Evolutionary conservation across 345 rosid species (phyloP).

Genomic region (Mallotus nudiflorus): DNA sequence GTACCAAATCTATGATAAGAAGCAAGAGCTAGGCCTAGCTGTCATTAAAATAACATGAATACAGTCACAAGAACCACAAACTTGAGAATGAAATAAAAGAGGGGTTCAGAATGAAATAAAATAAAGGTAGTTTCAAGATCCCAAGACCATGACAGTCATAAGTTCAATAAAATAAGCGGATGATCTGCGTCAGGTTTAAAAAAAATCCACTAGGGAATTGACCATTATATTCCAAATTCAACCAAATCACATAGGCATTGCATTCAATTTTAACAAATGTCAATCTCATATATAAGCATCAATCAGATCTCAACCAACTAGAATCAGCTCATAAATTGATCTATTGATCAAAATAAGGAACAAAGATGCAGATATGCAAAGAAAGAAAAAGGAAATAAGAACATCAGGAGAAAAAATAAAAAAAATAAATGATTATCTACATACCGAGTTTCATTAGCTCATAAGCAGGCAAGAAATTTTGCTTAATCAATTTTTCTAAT

Average conservation of each 20-base stretch:
- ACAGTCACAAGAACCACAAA: background rate
- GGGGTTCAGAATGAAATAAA: too few species aligned
- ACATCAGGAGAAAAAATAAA: too few species aligned
- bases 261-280: background rate
- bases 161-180: background rate
- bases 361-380: background rate
- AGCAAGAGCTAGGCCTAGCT: conserved; percentile 1
- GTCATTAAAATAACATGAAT: background rate
- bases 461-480: conserved; percentile 9
- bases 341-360: background rate
- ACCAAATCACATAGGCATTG: background rate
- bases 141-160: background rate
- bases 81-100: background rate
- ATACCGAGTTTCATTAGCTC: conserved; percentile 9
- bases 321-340: background rate
- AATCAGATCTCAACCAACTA: background rate
- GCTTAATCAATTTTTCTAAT: conserved; percentile 7
- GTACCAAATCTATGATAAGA: conserved; percentile 1
- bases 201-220: background rate
- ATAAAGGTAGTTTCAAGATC: background rate
- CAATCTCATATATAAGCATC: too few species aligned
- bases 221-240: background rate
- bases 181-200: background rate
- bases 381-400: background rate
- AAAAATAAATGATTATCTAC: background rate